phyloP scores from a whole-genome alignment of 2,329 filamentous ascomycete genomes.

The Fusarium euwallaceae region DNA sequence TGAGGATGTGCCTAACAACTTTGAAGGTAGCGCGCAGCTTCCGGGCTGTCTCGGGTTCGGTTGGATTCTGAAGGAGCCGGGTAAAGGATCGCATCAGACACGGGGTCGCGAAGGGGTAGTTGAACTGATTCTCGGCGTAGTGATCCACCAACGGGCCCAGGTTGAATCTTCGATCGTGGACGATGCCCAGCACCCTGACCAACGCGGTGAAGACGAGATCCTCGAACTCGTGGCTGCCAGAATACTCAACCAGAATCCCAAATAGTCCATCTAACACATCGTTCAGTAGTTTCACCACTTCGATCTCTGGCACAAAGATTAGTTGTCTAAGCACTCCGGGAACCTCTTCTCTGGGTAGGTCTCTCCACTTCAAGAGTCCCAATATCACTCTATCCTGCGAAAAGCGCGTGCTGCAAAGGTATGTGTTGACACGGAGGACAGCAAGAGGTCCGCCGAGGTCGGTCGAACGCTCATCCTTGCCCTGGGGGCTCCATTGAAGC shows the following conservation, averaged over 20 bases:
- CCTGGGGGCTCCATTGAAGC: conserved; percentile 81
- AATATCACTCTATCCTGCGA: conserved; percentile 92
- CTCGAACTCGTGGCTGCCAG: conserved; percentile 92
- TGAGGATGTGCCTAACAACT: conserved; percentile 91
- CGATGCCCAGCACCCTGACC: conserved; percentile 90
- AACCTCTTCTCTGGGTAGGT: conserved; percentile 78
- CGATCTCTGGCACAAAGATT: conserved; percentile 95
- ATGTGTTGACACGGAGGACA: conserved; percentile 83
- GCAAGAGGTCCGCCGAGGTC: conserved; percentile 86
- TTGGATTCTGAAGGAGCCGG: conserved; percentile 83
- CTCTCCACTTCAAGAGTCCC: conserved; percentile 88
- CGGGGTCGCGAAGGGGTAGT: conserved; percentile 91
- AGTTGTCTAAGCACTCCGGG: conserved; percentile 82
- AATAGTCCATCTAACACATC: conserved; percentile 94
- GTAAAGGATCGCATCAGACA: conserved; percentile 90
- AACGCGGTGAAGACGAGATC: conserved; percentile 92
- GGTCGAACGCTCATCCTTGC: conserved; percentile 75
- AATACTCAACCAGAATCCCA: conserved; percentile 88
- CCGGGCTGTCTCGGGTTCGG: conserved; percentile 85
- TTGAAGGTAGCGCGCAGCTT: conserved; percentile 94
- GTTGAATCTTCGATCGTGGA: conserved; percentile 94
- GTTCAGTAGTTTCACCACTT: conserved; percentile 92
- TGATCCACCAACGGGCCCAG: conserved; percentile 90
- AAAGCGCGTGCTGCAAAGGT: conserved; percentile 93
- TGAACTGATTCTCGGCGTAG: conserved; percentile 89